Evolutionary conservation across 495 filamentous ascomycete species (phyloP).

Genomic region (Aspergillus leporis): DNA sequence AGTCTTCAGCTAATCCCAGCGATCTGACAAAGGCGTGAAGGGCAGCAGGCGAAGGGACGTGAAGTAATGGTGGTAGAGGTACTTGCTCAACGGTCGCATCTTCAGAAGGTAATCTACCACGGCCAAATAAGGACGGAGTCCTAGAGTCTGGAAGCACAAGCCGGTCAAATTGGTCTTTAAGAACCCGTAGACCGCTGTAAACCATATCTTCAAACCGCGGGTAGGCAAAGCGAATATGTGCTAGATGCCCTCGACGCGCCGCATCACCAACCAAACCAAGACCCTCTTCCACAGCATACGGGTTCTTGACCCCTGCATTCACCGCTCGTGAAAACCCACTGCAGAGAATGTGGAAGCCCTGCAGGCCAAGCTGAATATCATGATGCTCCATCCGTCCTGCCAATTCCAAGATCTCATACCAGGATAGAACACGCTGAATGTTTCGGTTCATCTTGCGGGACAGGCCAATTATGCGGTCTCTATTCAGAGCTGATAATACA

Average conservation of each 20-base stretch:
- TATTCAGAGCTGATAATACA: constrained; percentile 32
- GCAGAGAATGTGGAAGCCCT: constrained; percentile 50
- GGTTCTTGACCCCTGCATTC: constrained; percentile 27
- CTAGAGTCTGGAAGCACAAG: constrained; percentile 35
- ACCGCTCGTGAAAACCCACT: constrained; percentile 44
- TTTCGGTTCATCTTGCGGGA: constrained; percentile 21
- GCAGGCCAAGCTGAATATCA: constrained; percentile 39
- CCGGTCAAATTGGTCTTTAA: constrained; percentile 41
- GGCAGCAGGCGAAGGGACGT: constrained; percentile 44
- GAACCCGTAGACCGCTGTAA: constrained; percentile 28
- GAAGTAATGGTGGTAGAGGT: constrained; percentile 34
- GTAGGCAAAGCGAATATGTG: constrained; percentile 5
- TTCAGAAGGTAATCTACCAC: constrained; percentile 19
- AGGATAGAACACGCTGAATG: constrained; percentile 39
- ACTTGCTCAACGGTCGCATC: constrained; percentile 15
- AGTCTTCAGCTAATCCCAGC: constrained; percentile 50
- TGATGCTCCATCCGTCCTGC: constrained; percentile 40
- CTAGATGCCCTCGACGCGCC: constrained; percentile 10
- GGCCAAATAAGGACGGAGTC: constrained; percentile 27
- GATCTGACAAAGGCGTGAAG: constrained; percentile 57
- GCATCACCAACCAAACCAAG: constrained; percentile 22
- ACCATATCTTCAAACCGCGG: constrained; percentile 32
- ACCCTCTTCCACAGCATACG: constrained; percentile 27
- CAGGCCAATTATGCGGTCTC: constrained; percentile 20
- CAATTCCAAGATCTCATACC: constrained; percentile 39